These are phyloP conservation scores for Gaeumannomyces sp. DNA, from an alignment of 2,329 filamentous ascomycete species.

Conservation along the genomic window DNA sequence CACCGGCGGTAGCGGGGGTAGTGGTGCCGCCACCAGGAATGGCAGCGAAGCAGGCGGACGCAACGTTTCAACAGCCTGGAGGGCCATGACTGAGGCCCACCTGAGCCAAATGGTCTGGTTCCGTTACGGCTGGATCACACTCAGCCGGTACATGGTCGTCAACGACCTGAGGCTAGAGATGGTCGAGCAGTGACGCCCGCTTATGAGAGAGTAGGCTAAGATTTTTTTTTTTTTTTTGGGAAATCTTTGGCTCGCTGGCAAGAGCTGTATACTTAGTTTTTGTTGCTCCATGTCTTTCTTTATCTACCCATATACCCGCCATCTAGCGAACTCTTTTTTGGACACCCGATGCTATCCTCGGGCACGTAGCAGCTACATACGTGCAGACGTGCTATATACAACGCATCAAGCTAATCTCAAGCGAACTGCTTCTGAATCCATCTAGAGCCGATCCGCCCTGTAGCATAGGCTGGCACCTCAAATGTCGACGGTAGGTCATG, in stretches of 20 bases:
- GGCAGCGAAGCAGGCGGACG: constrained; percentile 43
- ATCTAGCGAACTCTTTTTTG: neutral
- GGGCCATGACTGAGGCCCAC: constrained; percentile 85
- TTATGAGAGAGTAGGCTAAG: neutral
- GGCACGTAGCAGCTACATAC: no score
- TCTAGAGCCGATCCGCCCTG: neutral
- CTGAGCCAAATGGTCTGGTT: constrained; percentile 99
- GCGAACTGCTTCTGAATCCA: constrained; percentile 2
- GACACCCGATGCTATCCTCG: neutral
- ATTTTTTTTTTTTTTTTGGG: neutral
- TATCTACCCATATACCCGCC: neutral
- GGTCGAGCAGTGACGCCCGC: constrained; percentile 15
- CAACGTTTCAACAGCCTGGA: constrained; percentile 56
- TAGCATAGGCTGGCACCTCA: neutral
- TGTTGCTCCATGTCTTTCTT: neutral
- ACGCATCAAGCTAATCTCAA: neutral
- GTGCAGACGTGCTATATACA: no score
- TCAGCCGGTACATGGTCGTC: constrained; percentile 91
- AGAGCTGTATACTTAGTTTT: neutral
- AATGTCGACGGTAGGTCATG: neutral
- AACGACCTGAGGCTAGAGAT: constrained; percentile 69
- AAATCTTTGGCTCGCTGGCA: neutral
- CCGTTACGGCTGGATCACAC: constrained; percentile 85
- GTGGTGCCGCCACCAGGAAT: constrained; percentile 34
- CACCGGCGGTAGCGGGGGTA: constrained; percentile 39